Evolutionary conservation across 140 eudicot genomes (phyloP).

Genomic region (Cichorium intybus): DNA sequence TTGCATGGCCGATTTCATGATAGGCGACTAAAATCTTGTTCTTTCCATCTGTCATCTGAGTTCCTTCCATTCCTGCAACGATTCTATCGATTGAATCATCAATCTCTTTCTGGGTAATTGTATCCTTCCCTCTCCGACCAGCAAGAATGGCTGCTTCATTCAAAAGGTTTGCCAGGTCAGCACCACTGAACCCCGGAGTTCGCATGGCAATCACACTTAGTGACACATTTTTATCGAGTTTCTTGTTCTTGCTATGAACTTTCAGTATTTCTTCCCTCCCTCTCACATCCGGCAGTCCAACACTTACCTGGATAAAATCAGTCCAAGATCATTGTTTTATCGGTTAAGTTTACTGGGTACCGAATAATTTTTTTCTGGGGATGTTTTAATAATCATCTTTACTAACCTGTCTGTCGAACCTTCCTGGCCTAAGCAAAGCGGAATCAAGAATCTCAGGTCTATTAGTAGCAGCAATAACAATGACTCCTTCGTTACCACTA

Average conservation of each 20-base stretch:
- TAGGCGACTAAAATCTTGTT: conserved; percentile 78
- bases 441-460: conserved; percentile 86
- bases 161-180: conserved; percentile 77
- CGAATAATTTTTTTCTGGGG: neutral
- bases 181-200: conserved; percentile 83
- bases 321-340: conserved; percentile 2
- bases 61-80: conserved; percentile 89
- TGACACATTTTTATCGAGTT: conserved; percentile 49
- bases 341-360: neutral
- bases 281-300: conserved; percentile 74
- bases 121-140: conserved; percentile 66
- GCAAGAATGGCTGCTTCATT: conserved; percentile 93
- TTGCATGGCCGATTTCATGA: conserved; percentile 82
- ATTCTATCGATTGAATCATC: conserved; percentile 77
- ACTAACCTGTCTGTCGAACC: conserved; percentile 83
- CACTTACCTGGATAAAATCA: conserved; percentile 46
- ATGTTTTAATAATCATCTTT: no score
- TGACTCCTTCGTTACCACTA: conserved; percentile 63
- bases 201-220: conserved; percentile 66
- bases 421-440: conserved; percentile 79
- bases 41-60: conserved; percentile 78
- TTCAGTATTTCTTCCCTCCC: conserved; percentile 71
- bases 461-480: conserved; percentile 82
- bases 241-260: conserved; percentile 77
- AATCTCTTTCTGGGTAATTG: conserved; percentile 49